These are phyloP conservation scores for Amorphotheca resinae DNA, from an alignment of 495 filamentous ascomycete species.

Conservation along the genomic window DNA sequence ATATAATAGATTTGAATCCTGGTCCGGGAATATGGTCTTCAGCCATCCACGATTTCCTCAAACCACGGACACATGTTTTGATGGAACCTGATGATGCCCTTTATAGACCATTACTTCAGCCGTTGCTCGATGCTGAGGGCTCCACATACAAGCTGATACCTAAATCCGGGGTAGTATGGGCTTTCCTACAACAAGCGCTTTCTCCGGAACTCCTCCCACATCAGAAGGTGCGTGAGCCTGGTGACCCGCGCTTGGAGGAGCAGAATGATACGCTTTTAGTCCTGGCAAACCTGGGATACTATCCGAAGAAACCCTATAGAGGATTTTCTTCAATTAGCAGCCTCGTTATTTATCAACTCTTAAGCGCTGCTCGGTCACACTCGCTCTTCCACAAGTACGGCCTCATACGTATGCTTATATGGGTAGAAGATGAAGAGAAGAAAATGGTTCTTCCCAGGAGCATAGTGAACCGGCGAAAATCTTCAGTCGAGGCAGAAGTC, in stretches of 20 bases:
- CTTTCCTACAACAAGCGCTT: slow-evolving; percentile 37
- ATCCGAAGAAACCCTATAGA: slow-evolving; percentile 23
- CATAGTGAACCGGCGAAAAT: slow-evolving; percentile 36
- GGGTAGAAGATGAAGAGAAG: slow-evolving; percentile 40
- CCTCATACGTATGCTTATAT: slow-evolving; percentile 58
- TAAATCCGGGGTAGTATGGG: slow-evolving; percentile 35
- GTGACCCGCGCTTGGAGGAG: slow-evolving; percentile 22
- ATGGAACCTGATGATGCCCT: slow-evolving; percentile 47
- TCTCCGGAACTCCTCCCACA: slow-evolving; percentile 34
- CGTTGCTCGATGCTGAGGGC: slow-evolving; percentile 43
- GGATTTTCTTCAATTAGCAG: slow-evolving; percentile 25
- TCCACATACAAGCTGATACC: slow-evolving; percentile 41
- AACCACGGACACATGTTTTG: slow-evolving; percentile 69
- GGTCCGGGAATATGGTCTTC: slow-evolving; percentile 61
- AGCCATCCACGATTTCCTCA: slow-evolving; percentile 57
- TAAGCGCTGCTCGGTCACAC: slow-evolving; percentile 28
- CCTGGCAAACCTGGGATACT: slow-evolving; percentile 41
- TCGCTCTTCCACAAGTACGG: slow-evolving; percentile 48
- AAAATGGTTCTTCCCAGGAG: slow-evolving; percentile 36
- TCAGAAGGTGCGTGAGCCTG: slow-evolving; percentile 24
- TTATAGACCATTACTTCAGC: slow-evolving; percentile 46
- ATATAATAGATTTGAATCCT: slow-evolving; percentile 78
- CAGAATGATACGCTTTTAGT: slow-evolving; percentile 58
- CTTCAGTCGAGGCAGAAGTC: slow-evolving; percentile 44
- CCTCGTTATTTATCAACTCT: slow-evolving; percentile 36